phyloP scores from a whole-genome alignment of 2,329 filamentous ascomycete species.

The Myriangium duriaei region DNA sequence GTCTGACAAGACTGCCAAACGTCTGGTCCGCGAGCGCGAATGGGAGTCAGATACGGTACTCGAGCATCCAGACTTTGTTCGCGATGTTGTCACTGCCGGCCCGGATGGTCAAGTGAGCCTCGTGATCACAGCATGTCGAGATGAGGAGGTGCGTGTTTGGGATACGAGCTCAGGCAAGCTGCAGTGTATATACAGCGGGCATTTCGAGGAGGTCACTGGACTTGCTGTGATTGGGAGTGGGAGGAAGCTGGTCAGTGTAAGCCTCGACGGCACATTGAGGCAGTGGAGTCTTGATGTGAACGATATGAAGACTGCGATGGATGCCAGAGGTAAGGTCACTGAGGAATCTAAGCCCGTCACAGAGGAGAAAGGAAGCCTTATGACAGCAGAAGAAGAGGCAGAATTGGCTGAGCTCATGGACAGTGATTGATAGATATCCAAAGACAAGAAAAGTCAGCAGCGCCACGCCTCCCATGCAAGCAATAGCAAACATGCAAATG shows the following conservation, averaged over 20 bases:
- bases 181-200: conserved; percentile 45
- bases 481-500: too few species aligned
- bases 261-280: conserved; percentile 81
- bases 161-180: conserved; percentile 34
- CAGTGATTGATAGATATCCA: conserved; percentile 9
- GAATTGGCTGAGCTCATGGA: conserved; percentile 88
- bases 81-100: conserved; percentile 63
- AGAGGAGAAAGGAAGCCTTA: conserved; percentile 37
- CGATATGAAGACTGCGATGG: conserved; percentile 38
- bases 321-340: conserved; percentile 14
- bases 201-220: conserved; percentile 87
- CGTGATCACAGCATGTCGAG: conserved; percentile 77
- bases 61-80: conserved; percentile 78
- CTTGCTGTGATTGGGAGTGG: conserved; percentile 45
- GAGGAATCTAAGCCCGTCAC: not conserved
- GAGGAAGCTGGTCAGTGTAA: conserved; percentile 57
- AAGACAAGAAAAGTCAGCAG: too few species aligned
- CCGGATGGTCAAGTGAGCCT: conserved; percentile 42
- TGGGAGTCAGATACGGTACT: conserved; percentile 64
- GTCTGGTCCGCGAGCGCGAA: conserved; percentile 53
- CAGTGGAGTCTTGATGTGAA: conserved; percentile 61
- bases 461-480: too few species aligned
- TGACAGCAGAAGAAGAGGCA: conserved; percentile 84
- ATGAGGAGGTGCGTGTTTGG: conserved; percentile 89
- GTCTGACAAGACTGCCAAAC: conserved; percentile 78